Percentiles rank a stretch among this genome's conserved stretches.
Evolutionary conservation across 2,329 filamentous ascomycete species (phyloP).

Genomic region (Colletotrichum sp.): DNA sequence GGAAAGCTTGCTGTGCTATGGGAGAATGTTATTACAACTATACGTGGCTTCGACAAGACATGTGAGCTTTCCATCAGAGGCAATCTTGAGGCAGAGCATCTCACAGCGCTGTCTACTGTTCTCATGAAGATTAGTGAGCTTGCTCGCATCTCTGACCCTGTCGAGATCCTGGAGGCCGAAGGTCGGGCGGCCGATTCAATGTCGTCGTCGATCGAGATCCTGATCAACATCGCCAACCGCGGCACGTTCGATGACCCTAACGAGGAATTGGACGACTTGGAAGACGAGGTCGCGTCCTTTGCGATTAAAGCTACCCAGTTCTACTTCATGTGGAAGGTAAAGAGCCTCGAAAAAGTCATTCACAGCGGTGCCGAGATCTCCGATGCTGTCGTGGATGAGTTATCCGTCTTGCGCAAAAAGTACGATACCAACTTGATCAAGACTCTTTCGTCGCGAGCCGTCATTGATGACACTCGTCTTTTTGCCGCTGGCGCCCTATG

Average conservation of each 20-base stretch:
- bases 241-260: constrained; percentile 73
- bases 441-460: constrained; percentile 69
- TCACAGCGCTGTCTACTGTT: constrained; percentile 75
- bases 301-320: constrained; percentile 80
- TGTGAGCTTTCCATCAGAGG: constrained; percentile 76
- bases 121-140: constrained; percentile 83
- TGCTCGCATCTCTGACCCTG: constrained; percentile 78
- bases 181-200: constrained; percentile 52
- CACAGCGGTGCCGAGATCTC: constrained; percentile 60
- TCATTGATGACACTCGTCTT: constrained; percentile 79
- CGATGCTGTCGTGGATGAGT: constrained; percentile 62
- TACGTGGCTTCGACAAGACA: constrained; percentile 74
- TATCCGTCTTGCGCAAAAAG: constrained; percentile 59
- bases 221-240: constrained; percentile 75
- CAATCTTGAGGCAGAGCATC: constrained; percentile 66
- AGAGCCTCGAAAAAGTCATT: constrained; percentile 60
- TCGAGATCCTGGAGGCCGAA: constrained; percentile 73
- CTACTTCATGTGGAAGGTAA: constrained; percentile 95
- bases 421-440: constrained; percentile 70
- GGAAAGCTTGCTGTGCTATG: constrained; percentile 81
- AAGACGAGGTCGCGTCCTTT: constrained; percentile 78
- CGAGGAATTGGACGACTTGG: constrained; percentile 74
- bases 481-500: constrained; percentile 78
- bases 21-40: constrained; percentile 79
- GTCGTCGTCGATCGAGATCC: constrained; percentile 66